A percentile compares a stretch with the other conserved stretches of the same genome.
phyloP scores from a whole-genome alignment of 768 basidiomycete species.

The Tephrocybe rancida region DNA sequence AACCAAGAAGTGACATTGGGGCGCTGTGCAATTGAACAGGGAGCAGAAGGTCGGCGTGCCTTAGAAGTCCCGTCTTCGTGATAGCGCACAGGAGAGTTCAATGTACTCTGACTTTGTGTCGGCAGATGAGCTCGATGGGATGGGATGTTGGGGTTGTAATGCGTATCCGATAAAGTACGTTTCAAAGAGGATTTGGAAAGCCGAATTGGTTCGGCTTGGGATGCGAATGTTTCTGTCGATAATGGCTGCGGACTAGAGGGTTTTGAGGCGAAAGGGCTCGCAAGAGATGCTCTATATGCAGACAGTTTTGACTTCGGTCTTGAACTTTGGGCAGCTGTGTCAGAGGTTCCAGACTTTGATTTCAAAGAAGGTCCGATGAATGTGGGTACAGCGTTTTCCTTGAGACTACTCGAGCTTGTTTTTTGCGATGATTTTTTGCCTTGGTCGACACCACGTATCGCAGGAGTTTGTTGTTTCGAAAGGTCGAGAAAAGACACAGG shows the following conservation, averaged over 20 bases:
- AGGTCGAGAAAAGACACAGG: background rate
- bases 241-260: constrained; percentile 16
- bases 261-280: constrained; percentile 23
- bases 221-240: background rate
- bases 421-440: constrained; percentile 1
- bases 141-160: constrained; percentile 23
- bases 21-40: constrained; percentile 20
- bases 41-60: constrained; percentile 26
- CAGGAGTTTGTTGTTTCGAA: background rate
- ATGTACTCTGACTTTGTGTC: constrained; percentile 19
- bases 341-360: background rate
- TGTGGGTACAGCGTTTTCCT: constrained; percentile 19
- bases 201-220: background rate
- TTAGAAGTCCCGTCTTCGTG: constrained; percentile 9
- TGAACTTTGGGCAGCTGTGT: background rate
- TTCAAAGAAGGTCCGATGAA: constrained; percentile 1
- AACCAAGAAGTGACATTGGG: constrained; percentile 22
- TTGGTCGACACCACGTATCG: background rate
- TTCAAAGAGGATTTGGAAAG: constrained; percentile 1
- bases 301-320: constrained; percentile 4
- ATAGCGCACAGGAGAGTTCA: constrained; percentile 16
- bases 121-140: constrained; percentile 1
- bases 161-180: constrained; percentile 22
- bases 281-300: constrained; percentile 11
- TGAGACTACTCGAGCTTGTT: constrained; percentile 23